Conservation (phyloP, 2,329 filamentous ascomycete species). For the Hymenoscyphus fructigenus region DNA sequence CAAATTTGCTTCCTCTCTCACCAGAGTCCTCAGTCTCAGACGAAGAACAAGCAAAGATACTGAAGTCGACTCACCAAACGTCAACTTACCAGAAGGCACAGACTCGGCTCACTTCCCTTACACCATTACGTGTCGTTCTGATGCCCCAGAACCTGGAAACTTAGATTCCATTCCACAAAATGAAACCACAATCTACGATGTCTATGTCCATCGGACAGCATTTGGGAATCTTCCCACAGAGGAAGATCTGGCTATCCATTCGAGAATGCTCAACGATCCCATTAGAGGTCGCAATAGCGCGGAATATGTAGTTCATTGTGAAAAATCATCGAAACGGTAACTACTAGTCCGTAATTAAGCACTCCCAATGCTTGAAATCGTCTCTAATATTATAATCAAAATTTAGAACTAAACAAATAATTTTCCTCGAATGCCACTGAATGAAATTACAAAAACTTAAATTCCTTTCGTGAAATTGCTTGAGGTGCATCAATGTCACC, state of each 20-base stretch:
- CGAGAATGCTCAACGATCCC: neutral
- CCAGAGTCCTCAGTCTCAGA: too few species aligned
- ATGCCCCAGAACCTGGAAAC: neutral
- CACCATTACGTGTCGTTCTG: neutral
- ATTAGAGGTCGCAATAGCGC: neutral
- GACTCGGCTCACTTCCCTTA: neutral
- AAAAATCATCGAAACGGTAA: neutral
- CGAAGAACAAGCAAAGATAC: too few species aligned
- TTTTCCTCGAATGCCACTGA: neutral
- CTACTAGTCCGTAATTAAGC: too few species aligned
- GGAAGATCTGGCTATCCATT: neutral
- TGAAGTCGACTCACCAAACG: too few species aligned
- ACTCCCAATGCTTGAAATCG: too few species aligned
- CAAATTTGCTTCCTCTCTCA: too few species aligned
- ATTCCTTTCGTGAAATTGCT: neutral
- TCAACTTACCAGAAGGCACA: too few species aligned
- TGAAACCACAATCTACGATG: neutral
- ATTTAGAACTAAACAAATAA: too few species aligned
- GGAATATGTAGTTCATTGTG: neutral
- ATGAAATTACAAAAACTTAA: too few species aligned
- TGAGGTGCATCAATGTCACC: neutral
- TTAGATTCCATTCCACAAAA: neutral
- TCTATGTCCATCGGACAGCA: neutral
- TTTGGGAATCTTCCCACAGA: neutral
- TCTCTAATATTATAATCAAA: too few species aligned